Evolutionary conservation across 1,284 basidiomycete genomes (phyloP).

Genomic region (Tilletia caries): DNA sequence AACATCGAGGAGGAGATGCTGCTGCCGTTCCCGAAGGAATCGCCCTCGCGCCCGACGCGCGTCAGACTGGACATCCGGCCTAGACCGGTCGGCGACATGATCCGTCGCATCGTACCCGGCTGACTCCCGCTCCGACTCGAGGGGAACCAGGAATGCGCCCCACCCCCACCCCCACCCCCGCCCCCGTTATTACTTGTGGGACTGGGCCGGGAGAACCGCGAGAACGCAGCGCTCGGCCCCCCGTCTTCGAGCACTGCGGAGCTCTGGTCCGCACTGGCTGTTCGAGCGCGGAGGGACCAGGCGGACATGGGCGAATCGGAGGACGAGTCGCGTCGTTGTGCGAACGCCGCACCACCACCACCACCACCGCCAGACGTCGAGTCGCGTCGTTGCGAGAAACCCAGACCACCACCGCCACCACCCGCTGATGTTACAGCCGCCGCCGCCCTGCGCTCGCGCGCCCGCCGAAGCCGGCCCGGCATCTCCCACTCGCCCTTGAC

Average conservation of each 20-base stretch:
- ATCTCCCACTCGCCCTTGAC: slow-evolving; percentile 42
- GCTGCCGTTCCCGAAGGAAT: neutral
- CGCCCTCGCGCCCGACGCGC: neutral
- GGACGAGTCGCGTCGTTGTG: slow-evolving; percentile 1
- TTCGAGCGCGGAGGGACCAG: neutral
- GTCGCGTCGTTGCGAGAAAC: slow-evolving; percentile 3
- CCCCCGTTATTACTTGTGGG: neutral
- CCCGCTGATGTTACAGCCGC: slow-evolving; percentile 13
- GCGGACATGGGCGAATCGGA: neutral
- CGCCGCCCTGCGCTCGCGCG: slow-evolving; percentile 21
- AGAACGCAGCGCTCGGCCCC: neutral
- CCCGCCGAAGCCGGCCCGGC: slow-evolving; percentile 28
- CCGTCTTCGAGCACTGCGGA: neutral
- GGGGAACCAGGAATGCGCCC: neutral
- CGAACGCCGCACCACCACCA: slow-evolving; percentile 14
- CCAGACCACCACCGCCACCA: slow-evolving; percentile 19
- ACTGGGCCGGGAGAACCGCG: neutral
- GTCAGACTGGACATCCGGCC: neutral
- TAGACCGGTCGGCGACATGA: no score
- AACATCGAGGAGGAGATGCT: neutral
- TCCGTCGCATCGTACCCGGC: no score
- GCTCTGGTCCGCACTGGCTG: slow-evolving; percentile 2
- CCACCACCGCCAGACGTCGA: slow-evolving; percentile 15
- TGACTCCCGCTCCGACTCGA: neutral
- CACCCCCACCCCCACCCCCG: neutral